phyloP scores from a whole-genome alignment of 371 early-diverging fungal genomes.

The Mucor lusitanicus region DNA sequence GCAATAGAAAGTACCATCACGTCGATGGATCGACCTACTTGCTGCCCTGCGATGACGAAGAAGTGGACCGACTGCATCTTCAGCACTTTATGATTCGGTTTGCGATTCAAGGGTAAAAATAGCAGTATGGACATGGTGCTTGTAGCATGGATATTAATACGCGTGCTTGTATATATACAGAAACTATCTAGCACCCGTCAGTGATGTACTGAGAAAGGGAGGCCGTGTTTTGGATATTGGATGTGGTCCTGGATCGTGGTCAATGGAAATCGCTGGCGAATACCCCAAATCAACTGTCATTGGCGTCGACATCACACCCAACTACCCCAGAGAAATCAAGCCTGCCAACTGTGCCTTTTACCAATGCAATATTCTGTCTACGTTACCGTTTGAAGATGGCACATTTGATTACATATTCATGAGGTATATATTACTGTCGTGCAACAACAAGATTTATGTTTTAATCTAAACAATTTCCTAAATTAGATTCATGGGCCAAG shows the following conservation, averaged over 20 bases:
- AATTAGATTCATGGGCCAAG: constrained; percentile 40
- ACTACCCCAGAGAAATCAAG: constrained; percentile 45
- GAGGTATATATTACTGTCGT: constrained; percentile 26
- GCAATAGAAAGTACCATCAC: constrained; percentile 34
- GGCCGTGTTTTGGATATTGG: constrained; percentile 54
- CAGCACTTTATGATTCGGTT: constrained; percentile 53
- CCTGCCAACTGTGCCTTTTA: constrained; percentile 48
- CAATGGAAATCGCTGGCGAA: constrained; percentile 61
- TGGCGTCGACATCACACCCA: constrained; percentile 46
- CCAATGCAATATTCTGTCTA: constrained; percentile 35
- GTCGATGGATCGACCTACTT: constrained; percentile 31
- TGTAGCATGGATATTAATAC: not conserved
- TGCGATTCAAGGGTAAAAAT: constrained; percentile 57
- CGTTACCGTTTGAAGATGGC: constrained; percentile 41
- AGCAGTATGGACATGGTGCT: not conserved
- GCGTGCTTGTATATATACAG: constrained; percentile 21
- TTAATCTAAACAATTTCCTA: not conserved
- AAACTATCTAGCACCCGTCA: constrained; percentile 55
- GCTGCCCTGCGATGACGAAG: constrained; percentile 53
- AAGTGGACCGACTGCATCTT: constrained; percentile 42
- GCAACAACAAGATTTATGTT: not conserved
- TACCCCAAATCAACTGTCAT: constrained; percentile 57
- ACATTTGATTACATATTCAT: constrained; percentile 54
- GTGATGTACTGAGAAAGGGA: constrained; percentile 46
- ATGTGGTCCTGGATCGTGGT: constrained; percentile 62